phyloP scores from a whole-genome alignment of 176 grass and related monocot species.

The Zea mays region Zm-B73-REFERENCE-NAM-5.0 NC_050098.1:174209001-174209500 shows the following conservation, averaged over 20 bases:
- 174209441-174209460: background rate
- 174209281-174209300: background rate
- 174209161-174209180: background rate
- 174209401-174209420: too few relatives aligned
- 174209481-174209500: too few relatives aligned
- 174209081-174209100: background rate
- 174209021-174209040: background rate
- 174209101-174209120: background rate
- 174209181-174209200: background rate
- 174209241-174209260: background rate
- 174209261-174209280: constrained; percentile 1
- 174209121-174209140: background rate
- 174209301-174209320: background rate
- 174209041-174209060: background rate
- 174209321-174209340: background rate
- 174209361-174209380: background rate
- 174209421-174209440: background rate
- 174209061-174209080: background rate
- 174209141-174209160: constrained; percentile 7
- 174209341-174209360: background rate
- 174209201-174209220: background rate
- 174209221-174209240: background rate
- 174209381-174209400: background rate
- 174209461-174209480: too few relatives aligned
- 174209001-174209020: background rate